Conservation (phyloP, 2,329 filamentous ascomycete species). For the Fusarium odoratissimum region DNA sequence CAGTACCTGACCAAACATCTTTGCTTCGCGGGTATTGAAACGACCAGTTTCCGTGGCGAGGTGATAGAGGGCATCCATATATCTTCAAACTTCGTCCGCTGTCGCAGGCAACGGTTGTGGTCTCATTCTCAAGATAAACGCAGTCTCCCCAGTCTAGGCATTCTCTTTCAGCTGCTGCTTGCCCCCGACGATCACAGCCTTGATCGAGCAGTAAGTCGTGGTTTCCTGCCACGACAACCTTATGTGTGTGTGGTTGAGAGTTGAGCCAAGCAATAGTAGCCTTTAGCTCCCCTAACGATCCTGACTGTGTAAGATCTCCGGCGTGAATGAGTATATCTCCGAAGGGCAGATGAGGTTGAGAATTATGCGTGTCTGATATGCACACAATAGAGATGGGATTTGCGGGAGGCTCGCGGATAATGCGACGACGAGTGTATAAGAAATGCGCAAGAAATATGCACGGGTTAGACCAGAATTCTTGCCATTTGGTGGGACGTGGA, state of each 20-base stretch:
- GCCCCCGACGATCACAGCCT: background rate
- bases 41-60: too few relatives aligned
- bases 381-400: constrained; percentile 50
- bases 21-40: too few relatives aligned
- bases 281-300: constrained; percentile 55
- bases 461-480: constrained; percentile 11
- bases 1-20: too few relatives aligned
- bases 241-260: constrained; percentile 50
- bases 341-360: constrained; percentile 49
- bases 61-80: constrained; percentile 15
- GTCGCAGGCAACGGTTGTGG: constrained; percentile 24
- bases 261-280: constrained; percentile 56
- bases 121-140: constrained; percentile 42
- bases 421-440: constrained; percentile 1
- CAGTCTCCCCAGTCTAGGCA: constrained; percentile 43
- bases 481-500: constrained; percentile 6
- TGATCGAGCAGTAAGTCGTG: constrained; percentile 54
- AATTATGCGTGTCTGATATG: constrained; percentile 59
- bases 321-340: constrained; percentile 61
- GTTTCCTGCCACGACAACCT: constrained; percentile 61
- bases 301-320: constrained; percentile 60
- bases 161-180: background rate
- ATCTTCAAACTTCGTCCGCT: constrained; percentile 47
- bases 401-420: background rate
- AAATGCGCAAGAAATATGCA: constrained; percentile 7